Percentiles rank a stretch among this genome's conserved stretches.
Conservation (phyloP, 148 eudicot genomes). For the Chenopodium album region DNA sequence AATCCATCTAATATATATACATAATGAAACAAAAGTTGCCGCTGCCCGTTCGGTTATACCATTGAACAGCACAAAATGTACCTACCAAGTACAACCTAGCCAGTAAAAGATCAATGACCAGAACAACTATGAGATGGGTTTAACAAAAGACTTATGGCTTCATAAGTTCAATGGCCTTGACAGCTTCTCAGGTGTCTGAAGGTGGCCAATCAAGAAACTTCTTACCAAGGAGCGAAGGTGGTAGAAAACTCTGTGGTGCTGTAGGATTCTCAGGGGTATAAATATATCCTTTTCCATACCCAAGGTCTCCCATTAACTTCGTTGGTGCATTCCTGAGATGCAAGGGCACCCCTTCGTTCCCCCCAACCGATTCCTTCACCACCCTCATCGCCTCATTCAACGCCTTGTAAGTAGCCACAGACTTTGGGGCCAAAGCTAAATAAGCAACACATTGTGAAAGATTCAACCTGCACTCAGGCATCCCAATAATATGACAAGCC, state of each 20-base stretch:
- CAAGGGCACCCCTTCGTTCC: slow-evolving; percentile 82
- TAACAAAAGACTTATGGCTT: background rate
- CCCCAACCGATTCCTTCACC: slow-evolving; percentile 77
- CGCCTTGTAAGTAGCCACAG: slow-evolving; percentile 59
- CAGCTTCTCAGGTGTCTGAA: slow-evolving; percentile 15
- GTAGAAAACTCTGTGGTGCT: slow-evolving; percentile 55
- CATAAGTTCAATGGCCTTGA: background rate
- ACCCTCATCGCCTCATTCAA: slow-evolving; percentile 53
- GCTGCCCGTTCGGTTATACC: background rate
- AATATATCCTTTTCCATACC: slow-evolving; percentile 75
- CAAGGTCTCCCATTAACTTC: slow-evolving; percentile 76
- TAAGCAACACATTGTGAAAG: slow-evolving; percentile 82
- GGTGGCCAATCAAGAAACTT: slow-evolving; percentile 79
- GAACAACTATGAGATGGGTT: background rate
- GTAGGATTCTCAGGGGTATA: slow-evolving; percentile 75
- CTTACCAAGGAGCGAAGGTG: slow-evolving; percentile 60
- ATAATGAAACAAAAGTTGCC: slow-evolving; percentile 8
- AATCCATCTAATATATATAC: background rate
- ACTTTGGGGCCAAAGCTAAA: slow-evolving; percentile 79
- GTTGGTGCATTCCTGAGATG: slow-evolving; percentile 92
- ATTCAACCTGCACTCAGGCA: slow-evolving; percentile 85
- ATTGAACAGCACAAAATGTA: slow-evolving; percentile 1
- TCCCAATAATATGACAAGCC: slow-evolving; percentile 76
- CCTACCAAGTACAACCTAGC: too few species aligned
- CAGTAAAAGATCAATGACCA: background rate